phyloP scores from a whole-genome alignment of 129 eudicot genomes.

The Tagetes erecta region DNA sequence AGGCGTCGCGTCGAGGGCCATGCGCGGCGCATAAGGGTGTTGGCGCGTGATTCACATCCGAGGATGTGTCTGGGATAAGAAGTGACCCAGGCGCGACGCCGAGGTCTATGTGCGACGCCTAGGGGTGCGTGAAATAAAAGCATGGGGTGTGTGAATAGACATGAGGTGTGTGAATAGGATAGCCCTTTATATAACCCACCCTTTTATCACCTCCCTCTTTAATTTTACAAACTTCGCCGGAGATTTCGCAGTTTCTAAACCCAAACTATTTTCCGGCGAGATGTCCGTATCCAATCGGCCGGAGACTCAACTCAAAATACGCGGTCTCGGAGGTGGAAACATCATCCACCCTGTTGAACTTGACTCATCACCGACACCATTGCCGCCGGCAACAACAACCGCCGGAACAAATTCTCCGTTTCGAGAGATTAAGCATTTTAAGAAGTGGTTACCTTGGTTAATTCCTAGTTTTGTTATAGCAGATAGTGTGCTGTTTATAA shows the following conservation, averaged over 20 bases:
- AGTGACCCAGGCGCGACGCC: too few species aligned
- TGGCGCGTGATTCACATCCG: too few species aligned
- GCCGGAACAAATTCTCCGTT: constrained; percentile 37
- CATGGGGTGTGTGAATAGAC: too few species aligned
- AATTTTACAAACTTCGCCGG: not conserved
- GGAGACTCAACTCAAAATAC: constrained; percentile 44
- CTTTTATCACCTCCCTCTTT: not conserved
- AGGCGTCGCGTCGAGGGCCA: too few species aligned
- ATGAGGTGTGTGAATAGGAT: too few species aligned
- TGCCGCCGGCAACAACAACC: constrained; percentile 11
- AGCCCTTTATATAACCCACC: not conserved
- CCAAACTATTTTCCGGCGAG: constrained; percentile 13
- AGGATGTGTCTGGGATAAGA: too few species aligned
- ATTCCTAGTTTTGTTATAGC: constrained; percentile 64
- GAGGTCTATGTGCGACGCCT: too few species aligned
- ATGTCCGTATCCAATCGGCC: constrained; percentile 46
- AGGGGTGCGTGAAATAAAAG: too few species aligned
- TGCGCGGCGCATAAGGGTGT: too few species aligned
- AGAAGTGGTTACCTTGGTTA: constrained; percentile 80
- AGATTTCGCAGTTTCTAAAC: constrained; percentile 4
- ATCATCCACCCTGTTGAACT: constrained; percentile 56
- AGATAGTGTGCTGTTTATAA: constrained; percentile 52
- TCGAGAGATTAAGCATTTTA: constrained; percentile 60
- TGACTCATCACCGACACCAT: constrained; percentile 36
- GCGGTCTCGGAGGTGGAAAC: constrained; percentile 40